phyloP scores from a whole-genome alignment of 1,284 basidiomycete genomes.

The Ceratobasidium theobromae region DNA sequence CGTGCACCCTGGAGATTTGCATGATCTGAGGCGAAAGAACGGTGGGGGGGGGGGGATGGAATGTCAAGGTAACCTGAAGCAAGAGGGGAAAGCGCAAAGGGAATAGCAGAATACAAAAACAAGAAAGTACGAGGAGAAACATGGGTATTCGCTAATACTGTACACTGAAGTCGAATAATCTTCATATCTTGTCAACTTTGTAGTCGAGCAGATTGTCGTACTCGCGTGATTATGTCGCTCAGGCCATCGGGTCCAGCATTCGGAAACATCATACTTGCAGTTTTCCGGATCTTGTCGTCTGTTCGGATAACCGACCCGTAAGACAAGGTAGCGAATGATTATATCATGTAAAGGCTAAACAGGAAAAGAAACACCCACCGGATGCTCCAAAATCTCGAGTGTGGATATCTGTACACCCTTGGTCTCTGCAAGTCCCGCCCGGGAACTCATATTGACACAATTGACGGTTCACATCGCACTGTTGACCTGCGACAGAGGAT shows the following conservation, averaged over 20 bases:
- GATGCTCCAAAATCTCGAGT: conserved; percentile 10
- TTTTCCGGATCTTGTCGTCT: conserved; percentile 16
- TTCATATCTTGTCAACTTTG: not conserved
- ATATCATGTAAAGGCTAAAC: not conserved
- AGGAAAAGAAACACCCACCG: not conserved
- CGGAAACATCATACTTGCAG: conserved; percentile 17
- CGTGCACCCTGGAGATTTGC: too few species aligned
- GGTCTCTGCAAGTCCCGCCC: conserved; percentile 9
- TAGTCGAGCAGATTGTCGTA: conserved; percentile 2
- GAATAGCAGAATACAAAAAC: not conserved
- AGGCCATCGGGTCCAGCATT: conserved; percentile 15
- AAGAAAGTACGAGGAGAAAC: not conserved
- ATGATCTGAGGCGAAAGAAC: too few species aligned
- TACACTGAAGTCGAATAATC: not conserved
- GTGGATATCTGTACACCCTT: conserved; percentile 23
- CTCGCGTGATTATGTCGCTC: not conserved
- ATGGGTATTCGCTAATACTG: conserved; percentile 8
- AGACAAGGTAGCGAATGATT: not conserved
- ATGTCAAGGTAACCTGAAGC: not conserved
- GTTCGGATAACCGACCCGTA: not conserved
- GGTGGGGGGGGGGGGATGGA: too few species aligned
- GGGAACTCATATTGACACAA: conserved; percentile 28
- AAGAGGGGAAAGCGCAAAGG: not conserved
- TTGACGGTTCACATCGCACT: conserved; percentile 3
- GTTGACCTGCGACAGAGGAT: conserved; percentile 11